Conservation (phyloP, 495 filamentous ascomycete genomes). For the Aspergillus avenaceus region DNA sequence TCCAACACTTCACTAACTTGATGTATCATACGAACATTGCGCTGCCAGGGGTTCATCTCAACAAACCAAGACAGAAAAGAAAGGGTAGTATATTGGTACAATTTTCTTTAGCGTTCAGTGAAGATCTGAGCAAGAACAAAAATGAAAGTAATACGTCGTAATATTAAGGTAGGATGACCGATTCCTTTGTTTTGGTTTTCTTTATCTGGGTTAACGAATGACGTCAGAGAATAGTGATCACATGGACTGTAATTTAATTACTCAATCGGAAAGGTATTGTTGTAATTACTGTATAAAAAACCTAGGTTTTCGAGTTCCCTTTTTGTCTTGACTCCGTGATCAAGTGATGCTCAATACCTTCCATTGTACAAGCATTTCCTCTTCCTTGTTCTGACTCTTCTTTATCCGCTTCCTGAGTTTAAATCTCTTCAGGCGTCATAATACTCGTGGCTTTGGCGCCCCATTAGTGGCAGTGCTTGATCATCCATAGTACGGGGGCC, state of each 20-base stretch:
- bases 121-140: too few species aligned
- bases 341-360: too few species aligned
- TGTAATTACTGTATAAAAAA: neutral
- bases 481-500: neutral
- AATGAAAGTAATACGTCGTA: too few species aligned
- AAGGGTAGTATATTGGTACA: neutral
- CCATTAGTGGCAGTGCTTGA: slow-evolving; percentile 10
- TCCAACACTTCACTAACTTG: slow-evolving; percentile 29
- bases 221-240: slow-evolving; percentile 7
- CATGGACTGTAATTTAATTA: neutral
- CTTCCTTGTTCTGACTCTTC: too few species aligned
- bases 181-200: neutral
- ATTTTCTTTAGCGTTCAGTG: too few species aligned
- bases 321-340: too few species aligned
- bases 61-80: neutral
- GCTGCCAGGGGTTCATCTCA: slow-evolving; percentile 24
- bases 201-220: slow-evolving; percentile 4
- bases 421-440: neutral
- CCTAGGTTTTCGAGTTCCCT: too few species aligned
- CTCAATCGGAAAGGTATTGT: neutral
- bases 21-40: slow-evolving; percentile 27
- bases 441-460: neutral
- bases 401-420: too few species aligned
- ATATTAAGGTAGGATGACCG: neutral
- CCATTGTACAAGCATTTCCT: too few species aligned